Percentiles rank a stretch among this genome's conserved stretches.
phyloP scores from a whole-genome alignment of 768 basidiomycete species.

The Phylloporus sp. region DNA sequence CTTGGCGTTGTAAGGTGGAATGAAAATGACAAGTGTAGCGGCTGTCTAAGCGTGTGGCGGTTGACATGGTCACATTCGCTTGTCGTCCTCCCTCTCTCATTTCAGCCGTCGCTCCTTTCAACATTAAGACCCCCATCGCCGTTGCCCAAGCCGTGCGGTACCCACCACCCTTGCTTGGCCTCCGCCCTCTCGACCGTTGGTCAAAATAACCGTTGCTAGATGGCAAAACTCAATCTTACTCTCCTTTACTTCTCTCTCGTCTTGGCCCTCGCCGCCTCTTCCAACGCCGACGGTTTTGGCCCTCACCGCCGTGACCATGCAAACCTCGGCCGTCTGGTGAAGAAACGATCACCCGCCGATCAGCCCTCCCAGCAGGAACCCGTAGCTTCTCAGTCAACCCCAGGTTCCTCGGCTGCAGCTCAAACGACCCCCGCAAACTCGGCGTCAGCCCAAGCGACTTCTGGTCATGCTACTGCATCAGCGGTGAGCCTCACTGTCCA shows the following conservation, averaged over 20 bases:
- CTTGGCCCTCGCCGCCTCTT: constrained; percentile 44
- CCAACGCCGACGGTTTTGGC: constrained; percentile 44
- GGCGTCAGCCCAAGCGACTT: constrained; percentile 9
- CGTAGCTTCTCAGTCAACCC: constrained; percentile 25
- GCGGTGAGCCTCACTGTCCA: constrained; percentile 15
- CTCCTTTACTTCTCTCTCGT: constrained; percentile 60
- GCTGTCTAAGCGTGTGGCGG: constrained; percentile 18
- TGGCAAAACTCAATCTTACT: constrained; percentile 56
- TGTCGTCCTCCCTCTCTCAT: not conserved
- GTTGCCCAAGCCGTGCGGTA: not conserved
- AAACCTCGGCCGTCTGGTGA: constrained; percentile 61
- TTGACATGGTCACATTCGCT: constrained; percentile 11
- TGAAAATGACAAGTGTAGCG: constrained; percentile 6
- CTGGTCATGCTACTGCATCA: constrained; percentile 15
- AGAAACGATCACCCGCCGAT: constrained; percentile 49
- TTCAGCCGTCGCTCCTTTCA: constrained; percentile 14
- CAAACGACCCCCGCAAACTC: constrained; percentile 15
- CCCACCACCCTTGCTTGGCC: no score
- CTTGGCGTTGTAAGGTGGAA: not conserved
- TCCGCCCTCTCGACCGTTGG: not conserved
- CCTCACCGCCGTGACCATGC: constrained; percentile 51
- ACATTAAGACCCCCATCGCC: not conserved
- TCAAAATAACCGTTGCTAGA: constrained; percentile 29
- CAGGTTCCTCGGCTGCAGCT: constrained; percentile 6
- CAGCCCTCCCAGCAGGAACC: not conserved